These are phyloP conservation scores for Entonaema liquescens DNA, from an alignment of 495 filamentous ascomycete genomes.

Conservation along the genomic window DNA sequence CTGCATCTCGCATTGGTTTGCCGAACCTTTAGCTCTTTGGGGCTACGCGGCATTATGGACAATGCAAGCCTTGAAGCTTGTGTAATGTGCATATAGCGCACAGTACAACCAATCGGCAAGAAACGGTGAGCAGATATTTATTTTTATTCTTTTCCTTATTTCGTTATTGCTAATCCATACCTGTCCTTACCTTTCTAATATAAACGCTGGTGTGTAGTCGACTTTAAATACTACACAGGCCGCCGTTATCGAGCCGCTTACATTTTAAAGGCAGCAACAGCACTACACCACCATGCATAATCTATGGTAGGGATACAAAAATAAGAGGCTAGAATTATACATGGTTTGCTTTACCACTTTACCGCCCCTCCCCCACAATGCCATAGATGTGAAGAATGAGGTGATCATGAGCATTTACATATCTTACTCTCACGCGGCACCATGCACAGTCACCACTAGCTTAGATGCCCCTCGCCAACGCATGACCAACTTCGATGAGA, in stretches of 20 bases:
- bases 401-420: slow-evolving; percentile 20
- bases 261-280: not conserved
- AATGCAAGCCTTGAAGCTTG: slow-evolving; percentile 2
- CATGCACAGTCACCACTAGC: slow-evolving; percentile 21
- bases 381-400: slow-evolving; percentile 20
- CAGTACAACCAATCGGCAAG: not conserved
- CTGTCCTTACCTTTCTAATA: not conserved
- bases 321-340: slow-evolving; percentile 23
- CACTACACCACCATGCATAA: slow-evolving; percentile 1
- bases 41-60: slow-evolving; percentile 12
- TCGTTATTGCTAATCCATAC: not conserved
- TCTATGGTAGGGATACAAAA: slow-evolving; percentile 15
- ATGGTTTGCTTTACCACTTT: slow-evolving; percentile 12
- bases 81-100: not conserved
- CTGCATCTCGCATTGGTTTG: slow-evolving; percentile 37
- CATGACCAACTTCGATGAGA: slow-evolving; percentile 10
- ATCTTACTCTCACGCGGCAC: slow-evolving; percentile 30
- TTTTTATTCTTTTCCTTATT: not conserved
- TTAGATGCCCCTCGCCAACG: slow-evolving; percentile 8
- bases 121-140: not conserved
- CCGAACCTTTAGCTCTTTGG: slow-evolving; percentile 19
- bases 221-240: not conserved
- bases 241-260: not conserved
- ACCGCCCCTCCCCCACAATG: slow-evolving; percentile 18
- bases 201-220: not conserved